Base-by-base conservation (phyloP, 75 land plant species). In the Pinus albicaulis region DNA sequence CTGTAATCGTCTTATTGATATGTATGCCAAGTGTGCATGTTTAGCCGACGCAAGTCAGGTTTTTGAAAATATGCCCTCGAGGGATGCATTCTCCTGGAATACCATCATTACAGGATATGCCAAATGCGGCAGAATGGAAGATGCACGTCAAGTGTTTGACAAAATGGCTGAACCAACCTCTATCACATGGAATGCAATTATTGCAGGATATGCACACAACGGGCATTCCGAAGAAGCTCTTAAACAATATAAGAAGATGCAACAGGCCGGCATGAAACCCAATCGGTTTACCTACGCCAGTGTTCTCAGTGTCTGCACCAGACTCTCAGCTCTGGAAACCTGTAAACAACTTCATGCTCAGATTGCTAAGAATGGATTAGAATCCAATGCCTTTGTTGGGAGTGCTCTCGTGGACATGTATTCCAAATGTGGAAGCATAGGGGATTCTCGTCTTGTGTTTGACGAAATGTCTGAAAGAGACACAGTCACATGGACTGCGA, bases 351-450 rank as follows among this genome's bases (percentile, higher is more conserved):
- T 76, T 17, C 94, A 92, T 75, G 80, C 52, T 23, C 78, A 77
- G 56, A 74, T 78, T 16, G 17, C 79, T 15, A 83, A 80, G 59
- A 70, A 72, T 72, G 89, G 89, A 44, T 76, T 87, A 22, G 76
- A 80, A 24, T 28, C 57, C 2, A 72, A 83, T 81, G 55, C 81
- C 65, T 82, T 83, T 66, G 85, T 92, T 44, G 84, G 84, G 20
- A 87, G 87, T 65, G 78, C 91, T 8, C 80, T 92, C 22, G 84
- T 88, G 56, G 89, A 92, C 73, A 85, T 92, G 94, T 92, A 92
- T 79, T 85, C 83, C 75, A 92, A 80, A 36, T 82, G 82, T 55
- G 76, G 86, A 36, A 76, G 80, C 0, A 57, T 89, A 14, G 75
- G 28, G 12, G 89, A 89, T 66, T 85, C 85, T 8, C 19, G 53